Conservation (phyloP, 2,329 filamentous ascomycete species). For the Cordyceps fumosorosea region DNA sequence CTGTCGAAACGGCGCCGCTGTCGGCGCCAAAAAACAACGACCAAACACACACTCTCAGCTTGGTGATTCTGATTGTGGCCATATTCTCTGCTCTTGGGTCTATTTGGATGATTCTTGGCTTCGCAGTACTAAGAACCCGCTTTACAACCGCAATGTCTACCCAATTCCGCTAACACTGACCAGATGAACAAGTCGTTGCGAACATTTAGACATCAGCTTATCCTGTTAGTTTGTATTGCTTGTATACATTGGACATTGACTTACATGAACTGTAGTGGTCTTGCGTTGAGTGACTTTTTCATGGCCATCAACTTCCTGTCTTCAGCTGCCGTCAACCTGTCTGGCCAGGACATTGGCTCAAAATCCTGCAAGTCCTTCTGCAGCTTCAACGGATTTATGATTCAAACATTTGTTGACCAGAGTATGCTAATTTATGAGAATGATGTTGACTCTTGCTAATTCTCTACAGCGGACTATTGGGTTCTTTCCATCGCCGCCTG, state of each 20-base stretch:
- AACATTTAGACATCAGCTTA: conserved; percentile 7
- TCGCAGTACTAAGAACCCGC: background rate
- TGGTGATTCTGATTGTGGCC: conserved; percentile 3
- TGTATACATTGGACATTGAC: background rate
- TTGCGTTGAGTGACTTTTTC: conserved; percentile 33
- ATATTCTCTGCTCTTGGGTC: background rate
- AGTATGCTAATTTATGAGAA: conserved; percentile 13
- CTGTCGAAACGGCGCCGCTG: background rate
- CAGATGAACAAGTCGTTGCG: conserved; percentile 10
- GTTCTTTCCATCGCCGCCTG: conserved; percentile 34
- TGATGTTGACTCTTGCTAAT: background rate
- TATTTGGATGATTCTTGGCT: conserved; percentile 6
- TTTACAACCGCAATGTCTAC: no score
- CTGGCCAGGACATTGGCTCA: conserved; percentile 25
- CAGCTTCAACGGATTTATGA: conserved; percentile 35
- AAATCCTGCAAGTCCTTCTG: conserved; percentile 26
- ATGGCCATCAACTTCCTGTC: conserved; percentile 35
- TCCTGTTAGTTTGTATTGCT: background rate
- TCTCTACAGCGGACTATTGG: conserved; percentile 31
- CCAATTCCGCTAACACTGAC: background rate
- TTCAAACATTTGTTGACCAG: conserved; percentile 36
- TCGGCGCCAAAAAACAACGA: background rate
- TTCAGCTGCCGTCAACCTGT: conserved; percentile 29
- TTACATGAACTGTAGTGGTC: conserved; percentile 18
- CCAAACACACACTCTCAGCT: background rate